These are phyloP conservation scores for Pseudisothecium myosuroides DNA, from an alignment of 225 moss, liverwort and hornwort species.

Conservation along the genomic window DNA sequence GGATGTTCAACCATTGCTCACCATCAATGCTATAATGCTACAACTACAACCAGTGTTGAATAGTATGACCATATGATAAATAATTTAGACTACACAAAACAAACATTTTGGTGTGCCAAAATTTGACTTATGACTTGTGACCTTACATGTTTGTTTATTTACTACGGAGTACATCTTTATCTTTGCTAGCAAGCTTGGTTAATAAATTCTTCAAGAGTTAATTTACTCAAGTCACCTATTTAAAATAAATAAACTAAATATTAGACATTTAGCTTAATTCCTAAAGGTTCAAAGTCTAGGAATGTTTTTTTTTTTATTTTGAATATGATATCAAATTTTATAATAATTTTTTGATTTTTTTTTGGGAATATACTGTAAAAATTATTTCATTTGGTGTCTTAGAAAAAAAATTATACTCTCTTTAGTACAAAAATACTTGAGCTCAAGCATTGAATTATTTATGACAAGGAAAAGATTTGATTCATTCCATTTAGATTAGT, in stretches of 20 bases:
- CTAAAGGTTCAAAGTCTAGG: too few relatives aligned
- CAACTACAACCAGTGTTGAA: background rate
- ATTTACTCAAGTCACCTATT: background rate
- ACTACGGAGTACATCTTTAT: background rate
- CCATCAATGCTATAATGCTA: accelerated
- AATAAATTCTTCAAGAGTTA: too few relatives aligned
- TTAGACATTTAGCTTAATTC: background rate
- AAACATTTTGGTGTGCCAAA: background rate
- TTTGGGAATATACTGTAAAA: background rate
- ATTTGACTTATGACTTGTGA: background rate
- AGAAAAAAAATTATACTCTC: background rate
- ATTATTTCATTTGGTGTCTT: background rate
- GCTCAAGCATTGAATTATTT: accelerated
- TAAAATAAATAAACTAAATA: background rate
- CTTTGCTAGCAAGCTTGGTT: accelerated
- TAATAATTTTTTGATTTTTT: background rate
- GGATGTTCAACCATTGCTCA: background rate
- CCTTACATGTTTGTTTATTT: background rate
- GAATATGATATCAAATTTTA: background rate
- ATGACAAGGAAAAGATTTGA: background rate
- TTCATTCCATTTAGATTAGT: background rate
- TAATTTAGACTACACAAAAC: background rate
- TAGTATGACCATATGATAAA: background rate
- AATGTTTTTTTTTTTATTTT: accelerated
- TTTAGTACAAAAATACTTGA: background rate